A percentile compares a stretch with the other conserved stretches of the same genome.
Conservation (phyloP, 495 filamentous ascomycete species). For the Oidiodendron maius region DNA sequence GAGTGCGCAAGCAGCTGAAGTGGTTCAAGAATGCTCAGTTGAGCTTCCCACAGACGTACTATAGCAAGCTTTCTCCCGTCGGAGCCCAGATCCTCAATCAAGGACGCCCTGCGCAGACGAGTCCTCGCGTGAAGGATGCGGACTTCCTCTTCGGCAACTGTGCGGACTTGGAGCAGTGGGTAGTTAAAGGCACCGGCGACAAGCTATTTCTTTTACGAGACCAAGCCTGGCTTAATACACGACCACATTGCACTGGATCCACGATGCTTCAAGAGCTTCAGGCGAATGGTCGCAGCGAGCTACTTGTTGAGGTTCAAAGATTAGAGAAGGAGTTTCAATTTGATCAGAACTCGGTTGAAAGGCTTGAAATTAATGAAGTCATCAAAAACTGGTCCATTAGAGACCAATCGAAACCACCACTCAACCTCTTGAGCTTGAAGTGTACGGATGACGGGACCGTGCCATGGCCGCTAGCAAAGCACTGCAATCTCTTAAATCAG, state of each 20-base stretch:
- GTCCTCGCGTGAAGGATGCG: not conserved
- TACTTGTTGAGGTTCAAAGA: conserved; percentile 2
- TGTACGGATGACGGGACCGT: conserved; percentile 2
- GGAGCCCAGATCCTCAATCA: not conserved
- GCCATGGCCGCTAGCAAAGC: conserved; percentile 5
- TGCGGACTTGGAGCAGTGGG: not conserved
- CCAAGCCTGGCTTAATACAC: conserved; percentile 1
- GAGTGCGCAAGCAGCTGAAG: not conserved
- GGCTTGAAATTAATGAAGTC: not conserved
- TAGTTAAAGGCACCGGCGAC: conserved; percentile 1
- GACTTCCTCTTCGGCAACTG: conserved; percentile 6
- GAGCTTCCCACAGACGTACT: conserved; percentile 1
- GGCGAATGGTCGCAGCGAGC: not conserved
- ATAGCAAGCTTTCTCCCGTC: not conserved
- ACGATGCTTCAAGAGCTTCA: conserved; percentile 1
- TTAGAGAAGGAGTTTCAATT: not conserved
- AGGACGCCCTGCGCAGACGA: conserved; percentile 2
- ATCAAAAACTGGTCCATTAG: not conserved
- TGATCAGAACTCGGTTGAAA: not conserved
- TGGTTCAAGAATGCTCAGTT: conserved; percentile 3
- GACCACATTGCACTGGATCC: not conserved
- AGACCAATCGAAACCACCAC: conserved; percentile 2
- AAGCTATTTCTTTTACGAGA: conserved; percentile 4
- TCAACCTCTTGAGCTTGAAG: conserved; percentile 5
- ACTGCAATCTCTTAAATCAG: conserved; percentile 8